Conservation (phyloP, 2,329 filamentous ascomycete genomes). For the Trichothecium sympodiale region DNA sequence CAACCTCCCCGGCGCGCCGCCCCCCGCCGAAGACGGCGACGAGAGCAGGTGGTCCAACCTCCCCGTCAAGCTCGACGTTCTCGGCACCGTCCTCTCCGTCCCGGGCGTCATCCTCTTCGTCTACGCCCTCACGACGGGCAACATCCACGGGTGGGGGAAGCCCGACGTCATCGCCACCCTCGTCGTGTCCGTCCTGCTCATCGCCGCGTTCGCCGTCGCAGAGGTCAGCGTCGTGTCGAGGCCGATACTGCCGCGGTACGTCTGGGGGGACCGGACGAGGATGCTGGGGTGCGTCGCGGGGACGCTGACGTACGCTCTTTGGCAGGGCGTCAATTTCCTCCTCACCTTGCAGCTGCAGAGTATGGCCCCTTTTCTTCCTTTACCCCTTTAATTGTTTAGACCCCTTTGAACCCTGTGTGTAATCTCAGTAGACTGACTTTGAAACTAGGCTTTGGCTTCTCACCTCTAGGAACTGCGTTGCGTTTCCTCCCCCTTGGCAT, state of each 20-base stretch:
- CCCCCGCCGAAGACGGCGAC: not conserved
- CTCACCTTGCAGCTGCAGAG: constrained; percentile 7
- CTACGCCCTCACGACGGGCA: constrained; percentile 63
- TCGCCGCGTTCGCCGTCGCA: constrained; percentile 53
- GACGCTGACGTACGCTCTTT: constrained; percentile 6
- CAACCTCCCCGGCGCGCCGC: constrained; percentile 4
- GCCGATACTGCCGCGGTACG: constrained; percentile 49
- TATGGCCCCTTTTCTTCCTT: not conserved
- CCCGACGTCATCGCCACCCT: constrained; percentile 61
- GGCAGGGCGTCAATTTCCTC: constrained; percentile 7
- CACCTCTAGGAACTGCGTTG: constrained; percentile 5
- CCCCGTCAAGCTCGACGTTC: constrained; percentile 53
- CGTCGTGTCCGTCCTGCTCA: constrained; percentile 46
- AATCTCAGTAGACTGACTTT: too few species aligned
- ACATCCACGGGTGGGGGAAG: constrained; percentile 57
- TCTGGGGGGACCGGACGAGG: constrained; percentile 4
- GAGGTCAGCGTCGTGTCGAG: constrained; percentile 59
- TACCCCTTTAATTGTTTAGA: too few species aligned
- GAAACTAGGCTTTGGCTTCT: constrained; percentile 7
- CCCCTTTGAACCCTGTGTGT: too few species aligned
- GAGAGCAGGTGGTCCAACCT: constrained; percentile 7
- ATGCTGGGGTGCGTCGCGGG: constrained; percentile 5
- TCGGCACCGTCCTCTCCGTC: constrained; percentile 48
- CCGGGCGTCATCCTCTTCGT: constrained; percentile 58
- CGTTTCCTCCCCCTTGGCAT: constrained; percentile 7